These are phyloP conservation scores for Helichrysum umbraculigerum DNA, from an alignment of 129 eudicot genomes.

Conservation along the genomic window DNA sequence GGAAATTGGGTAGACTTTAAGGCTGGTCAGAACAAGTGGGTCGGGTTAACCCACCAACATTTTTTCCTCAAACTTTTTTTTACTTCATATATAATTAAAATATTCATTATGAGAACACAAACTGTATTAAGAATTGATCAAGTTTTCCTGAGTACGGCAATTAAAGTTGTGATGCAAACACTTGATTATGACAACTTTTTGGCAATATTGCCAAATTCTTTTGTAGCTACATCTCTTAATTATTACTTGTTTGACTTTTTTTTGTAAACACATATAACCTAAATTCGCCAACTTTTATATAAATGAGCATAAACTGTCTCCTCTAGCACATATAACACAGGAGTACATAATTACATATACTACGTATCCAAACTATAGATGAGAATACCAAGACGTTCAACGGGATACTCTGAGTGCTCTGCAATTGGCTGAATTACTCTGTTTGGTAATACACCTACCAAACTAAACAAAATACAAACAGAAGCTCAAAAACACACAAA, in stretches of 20 bases:
- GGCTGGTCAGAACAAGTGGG: neutral
- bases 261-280: neutral
- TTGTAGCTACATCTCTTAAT: neutral
- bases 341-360: too few relatives aligned
- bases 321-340: slow-evolving; percentile 9
- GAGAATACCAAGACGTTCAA: slow-evolving; percentile 92
- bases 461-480: too few relatives aligned
- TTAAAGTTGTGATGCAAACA: neutral
- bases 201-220: too few relatives aligned
- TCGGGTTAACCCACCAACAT: neutral
- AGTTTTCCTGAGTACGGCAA: neutral
- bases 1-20: neutral
- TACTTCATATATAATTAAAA: neutral
- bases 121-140: neutral
- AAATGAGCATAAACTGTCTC: neutral
- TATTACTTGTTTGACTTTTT: neutral
- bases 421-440: slow-evolving; percentile 95
- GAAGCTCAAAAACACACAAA: slow-evolving; percentile 19
- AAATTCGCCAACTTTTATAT: neutral
- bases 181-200: too few relatives aligned
- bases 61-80: neutral
- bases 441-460: slow-evolving; percentile 94
- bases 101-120: neutral
- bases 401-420: slow-evolving; percentile 93
- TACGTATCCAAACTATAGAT: neutral